These are phyloP conservation scores for Lachancea mirantina DNA, from an alignment of 805 yeast genomes.

Conservation along the genomic window DNA sequence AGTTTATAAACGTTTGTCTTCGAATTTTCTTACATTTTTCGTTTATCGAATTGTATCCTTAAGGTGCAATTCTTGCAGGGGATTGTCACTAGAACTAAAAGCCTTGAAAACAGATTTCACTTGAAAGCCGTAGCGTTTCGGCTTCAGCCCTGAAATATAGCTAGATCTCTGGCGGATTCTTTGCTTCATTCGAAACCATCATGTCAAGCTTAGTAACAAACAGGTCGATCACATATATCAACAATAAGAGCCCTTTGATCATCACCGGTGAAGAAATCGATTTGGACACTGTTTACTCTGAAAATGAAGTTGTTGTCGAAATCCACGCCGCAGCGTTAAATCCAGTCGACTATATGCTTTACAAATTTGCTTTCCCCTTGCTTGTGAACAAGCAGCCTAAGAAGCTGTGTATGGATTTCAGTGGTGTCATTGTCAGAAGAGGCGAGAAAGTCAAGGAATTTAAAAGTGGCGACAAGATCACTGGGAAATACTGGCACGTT, in stretches of 20 bases:
- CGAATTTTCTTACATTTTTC: conserved; percentile 33
- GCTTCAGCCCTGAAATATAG: too few species aligned
- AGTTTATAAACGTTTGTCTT: conserved; percentile 6
- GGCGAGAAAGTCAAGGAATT: conserved; percentile 20
- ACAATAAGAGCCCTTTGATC: conserved; percentile 16
- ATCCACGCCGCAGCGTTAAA: conserved; percentile 29
- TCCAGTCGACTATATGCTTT: conserved; percentile 23
- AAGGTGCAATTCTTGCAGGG: too few species aligned
- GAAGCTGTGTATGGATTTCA: conserved; percentile 24
- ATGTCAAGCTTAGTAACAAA: conserved; percentile 15
- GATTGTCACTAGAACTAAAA: too few species aligned
- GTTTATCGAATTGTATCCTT: conserved; percentile 30
- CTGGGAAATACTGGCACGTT: conserved; percentile 19
- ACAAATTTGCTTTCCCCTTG: conserved; percentile 12
- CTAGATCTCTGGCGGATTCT: background rate
- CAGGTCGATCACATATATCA: conserved; percentile 21
- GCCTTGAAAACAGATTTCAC: too few species aligned
- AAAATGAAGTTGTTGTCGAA: conserved; percentile 23
- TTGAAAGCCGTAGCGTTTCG: too few species aligned
- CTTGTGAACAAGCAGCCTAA: conserved; percentile 11
- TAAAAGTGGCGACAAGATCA: conserved; percentile 23
- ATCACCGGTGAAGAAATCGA: conserved; percentile 17
- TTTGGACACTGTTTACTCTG: conserved; percentile 19
- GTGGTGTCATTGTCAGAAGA: conserved; percentile 24
- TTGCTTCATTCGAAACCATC: too few species aligned